phyloP scores from a whole-genome alignment of 805 yeast genomes.

The Saccharomycopsis fermentans region DNA sequence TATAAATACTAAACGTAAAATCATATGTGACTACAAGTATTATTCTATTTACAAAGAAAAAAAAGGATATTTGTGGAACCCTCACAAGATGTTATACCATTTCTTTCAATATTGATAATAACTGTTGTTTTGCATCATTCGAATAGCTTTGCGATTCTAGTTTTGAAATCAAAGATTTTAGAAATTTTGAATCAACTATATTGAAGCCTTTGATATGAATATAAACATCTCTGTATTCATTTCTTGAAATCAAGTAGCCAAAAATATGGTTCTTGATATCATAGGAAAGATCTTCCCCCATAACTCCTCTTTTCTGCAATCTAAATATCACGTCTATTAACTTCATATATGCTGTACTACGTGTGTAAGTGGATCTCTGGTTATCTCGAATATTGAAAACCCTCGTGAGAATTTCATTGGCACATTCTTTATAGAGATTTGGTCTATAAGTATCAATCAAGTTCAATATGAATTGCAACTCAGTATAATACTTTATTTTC shows the following conservation, averaged over 20 bases:
- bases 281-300: not conserved
- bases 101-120: not conserved
- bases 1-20: not conserved
- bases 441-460: not conserved
- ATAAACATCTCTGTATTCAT: not conserved
- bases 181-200: not conserved
- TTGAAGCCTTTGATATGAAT: not conserved
- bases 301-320: not conserved
- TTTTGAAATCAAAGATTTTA: not conserved
- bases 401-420: not conserved
- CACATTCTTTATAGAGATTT: not conserved
- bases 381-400: not conserved
- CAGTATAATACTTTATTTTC: not conserved
- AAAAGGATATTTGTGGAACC: not conserved
- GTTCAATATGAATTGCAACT: slow-evolving; percentile 4
- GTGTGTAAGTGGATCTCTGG: slow-evolving; percentile 1
- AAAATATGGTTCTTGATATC: not conserved
- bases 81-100: not conserved
- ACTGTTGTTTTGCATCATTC: not conserved
- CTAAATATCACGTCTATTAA: not conserved
- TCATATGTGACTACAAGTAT: not conserved
- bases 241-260: not conserved
- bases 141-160: not conserved
- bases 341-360: not conserved
- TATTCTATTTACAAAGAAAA: not conserved